A percentile compares a stretch with the other conserved stretches of the same genome.
phyloP scores from a whole-genome alignment of 345 rosid genomes.

The Citrus maxima region DNA sequence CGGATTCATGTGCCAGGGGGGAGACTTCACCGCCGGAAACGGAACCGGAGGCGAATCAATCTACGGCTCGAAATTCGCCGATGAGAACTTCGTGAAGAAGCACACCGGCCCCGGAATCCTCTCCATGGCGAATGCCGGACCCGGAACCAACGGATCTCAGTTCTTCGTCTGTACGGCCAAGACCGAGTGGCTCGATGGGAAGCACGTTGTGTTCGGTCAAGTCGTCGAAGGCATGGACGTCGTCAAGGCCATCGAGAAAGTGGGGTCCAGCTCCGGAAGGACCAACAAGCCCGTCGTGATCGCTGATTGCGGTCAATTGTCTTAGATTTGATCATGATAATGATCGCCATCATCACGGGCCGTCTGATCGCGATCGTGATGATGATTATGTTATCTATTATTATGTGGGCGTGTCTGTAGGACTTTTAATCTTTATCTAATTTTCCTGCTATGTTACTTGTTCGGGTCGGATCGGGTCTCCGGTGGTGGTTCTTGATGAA shows the following conservation, averaged over 20 bases:
- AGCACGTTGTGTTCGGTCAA: conserved; percentile 80
- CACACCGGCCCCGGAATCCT: conserved; percentile 69
- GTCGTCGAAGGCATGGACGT: conserved; percentile 67
- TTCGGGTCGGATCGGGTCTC: background rate
- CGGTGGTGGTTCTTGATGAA: too few species aligned
- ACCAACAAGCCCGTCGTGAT: conserved; percentile 47
- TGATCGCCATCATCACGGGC: background rate
- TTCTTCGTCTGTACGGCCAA: conserved; percentile 64
- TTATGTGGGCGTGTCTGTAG: background rate
- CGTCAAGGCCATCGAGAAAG: conserved; percentile 58
- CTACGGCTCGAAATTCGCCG: conserved; percentile 64
- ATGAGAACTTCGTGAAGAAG: conserved; percentile 77
- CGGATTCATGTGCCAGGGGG: conserved; percentile 84
- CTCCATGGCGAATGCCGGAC: conserved; percentile 83
- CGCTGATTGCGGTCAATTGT: conserved; percentile 68
- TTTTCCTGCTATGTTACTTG: background rate
- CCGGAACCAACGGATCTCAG: conserved; percentile 72
- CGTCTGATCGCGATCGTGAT: background rate
- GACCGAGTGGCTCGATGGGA: conserved; percentile 75
- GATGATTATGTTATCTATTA: background rate
- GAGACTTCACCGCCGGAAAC: conserved; percentile 76
- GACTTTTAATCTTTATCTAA: background rate
- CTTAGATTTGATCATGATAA: conserved; percentile 4
- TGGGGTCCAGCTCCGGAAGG: conserved; percentile 58
- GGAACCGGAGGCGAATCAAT: conserved; percentile 88